Evolutionary conservation across 805 yeast species (phyloP).

Genomic region (Tetrapisispora fleetii): DNA sequence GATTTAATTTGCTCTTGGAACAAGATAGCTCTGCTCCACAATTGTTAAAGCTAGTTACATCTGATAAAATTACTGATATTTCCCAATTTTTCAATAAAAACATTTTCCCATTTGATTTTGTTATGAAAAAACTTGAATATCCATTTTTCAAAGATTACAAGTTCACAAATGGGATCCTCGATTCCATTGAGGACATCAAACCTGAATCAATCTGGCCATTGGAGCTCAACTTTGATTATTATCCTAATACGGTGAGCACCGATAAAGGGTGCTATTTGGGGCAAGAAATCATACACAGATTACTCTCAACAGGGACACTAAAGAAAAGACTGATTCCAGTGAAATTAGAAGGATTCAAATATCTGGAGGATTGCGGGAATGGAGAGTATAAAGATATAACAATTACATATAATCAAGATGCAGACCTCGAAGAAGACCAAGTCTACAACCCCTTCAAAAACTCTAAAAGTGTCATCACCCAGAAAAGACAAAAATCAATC

Average conservation of each 20-base stretch:
- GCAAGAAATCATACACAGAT: conserved; percentile 86
- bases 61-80: conserved; percentile 18
- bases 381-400: not conserved
- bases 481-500: conserved; percentile 36
- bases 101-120: conserved; percentile 22
- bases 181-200: conserved; percentile 39
- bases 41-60: conserved; percentile 46
- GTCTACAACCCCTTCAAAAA: not conserved
- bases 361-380: not conserved
- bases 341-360: conserved; percentile 13
- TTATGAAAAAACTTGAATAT: conserved; percentile 6
- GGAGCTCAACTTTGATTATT: conserved; percentile 68
- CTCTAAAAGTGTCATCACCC: not conserved
- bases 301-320: conserved; percentile 74
- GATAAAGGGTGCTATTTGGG: conserved; percentile 96
- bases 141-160: conserved; percentile 36
- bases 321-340: conserved; percentile 77
- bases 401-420: not conserved
- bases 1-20: conserved; percentile 36
- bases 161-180: conserved; percentile 42
- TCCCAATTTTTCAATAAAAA: conserved; percentile 18
- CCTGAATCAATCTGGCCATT: conserved; percentile 60
- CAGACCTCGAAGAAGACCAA: not conserved
- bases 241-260: conserved; percentile 65
- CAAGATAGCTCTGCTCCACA: conserved; percentile 63